These are phyloP conservation scores for Leccinellum luteum DNA, from an alignment of 768 basidiomycete genomes.

Conservation along the genomic window DNA sequence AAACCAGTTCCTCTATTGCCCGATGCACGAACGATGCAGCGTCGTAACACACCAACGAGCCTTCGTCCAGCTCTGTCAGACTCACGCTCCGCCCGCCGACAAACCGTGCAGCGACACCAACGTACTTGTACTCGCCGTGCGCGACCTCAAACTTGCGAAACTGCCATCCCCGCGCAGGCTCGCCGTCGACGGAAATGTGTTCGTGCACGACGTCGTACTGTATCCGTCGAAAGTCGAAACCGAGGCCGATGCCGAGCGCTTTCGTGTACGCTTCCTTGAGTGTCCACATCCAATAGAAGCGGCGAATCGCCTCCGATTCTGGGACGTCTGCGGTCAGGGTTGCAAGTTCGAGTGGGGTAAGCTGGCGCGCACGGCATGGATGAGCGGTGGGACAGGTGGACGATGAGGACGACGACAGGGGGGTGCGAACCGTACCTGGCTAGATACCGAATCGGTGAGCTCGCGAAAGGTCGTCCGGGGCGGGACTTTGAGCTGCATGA, in stretches of 20 bases:
- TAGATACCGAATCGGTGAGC: constrained; percentile 62
- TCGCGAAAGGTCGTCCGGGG: constrained; percentile 51
- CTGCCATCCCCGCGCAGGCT: constrained; percentile 57
- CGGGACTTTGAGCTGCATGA: constrained; percentile 75
- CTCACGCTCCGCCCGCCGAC: constrained; percentile 40
- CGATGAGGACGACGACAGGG: not conserved
- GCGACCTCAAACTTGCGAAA: constrained; percentile 60
- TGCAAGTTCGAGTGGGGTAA: constrained; percentile 38
- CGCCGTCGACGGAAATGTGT: constrained; percentile 57
- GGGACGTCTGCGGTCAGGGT: constrained; percentile 38
- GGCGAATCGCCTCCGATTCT: constrained; percentile 49
- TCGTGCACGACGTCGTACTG: constrained; percentile 60
- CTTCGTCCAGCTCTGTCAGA: constrained; percentile 33
- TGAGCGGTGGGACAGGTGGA: constrained; percentile 2
- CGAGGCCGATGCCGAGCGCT: constrained; percentile 77
- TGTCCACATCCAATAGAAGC: constrained; percentile 86
- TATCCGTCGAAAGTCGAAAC: constrained; percentile 77
- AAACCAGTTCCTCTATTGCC: constrained; percentile 42
- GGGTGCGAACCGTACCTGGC: constrained; percentile 47
- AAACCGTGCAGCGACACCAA: constrained; percentile 65
- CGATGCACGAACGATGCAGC: constrained; percentile 49
- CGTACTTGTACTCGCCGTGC: constrained; percentile 52
- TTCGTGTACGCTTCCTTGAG: constrained; percentile 92
- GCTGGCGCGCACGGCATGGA: constrained; percentile 24
- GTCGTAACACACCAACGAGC: constrained; percentile 44